Conservation (phyloP, 805 yeast species). For the Metschnikowia cerradonensis region DNA sequence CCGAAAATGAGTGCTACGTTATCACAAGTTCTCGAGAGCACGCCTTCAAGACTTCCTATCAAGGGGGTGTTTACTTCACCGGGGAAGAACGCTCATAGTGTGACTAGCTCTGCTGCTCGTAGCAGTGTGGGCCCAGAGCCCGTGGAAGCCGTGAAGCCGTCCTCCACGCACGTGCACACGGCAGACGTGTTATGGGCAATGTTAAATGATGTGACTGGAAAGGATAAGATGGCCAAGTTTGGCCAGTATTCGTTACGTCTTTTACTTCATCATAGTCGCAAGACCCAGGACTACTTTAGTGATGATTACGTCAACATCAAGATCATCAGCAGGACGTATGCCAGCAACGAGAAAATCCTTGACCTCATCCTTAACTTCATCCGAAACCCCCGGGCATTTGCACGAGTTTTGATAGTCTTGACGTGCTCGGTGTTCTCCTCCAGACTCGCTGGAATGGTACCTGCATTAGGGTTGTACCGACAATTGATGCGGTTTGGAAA, state of each 20-base stretch:
- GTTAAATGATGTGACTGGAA: slow-evolving; percentile 57
- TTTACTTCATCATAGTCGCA: slow-evolving; percentile 44
- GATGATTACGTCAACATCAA: slow-evolving; percentile 32
- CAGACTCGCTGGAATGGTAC: slow-evolving; percentile 42
- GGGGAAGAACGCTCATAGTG: background rate
- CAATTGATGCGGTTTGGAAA: slow-evolving; percentile 69
- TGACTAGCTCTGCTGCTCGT: background rate
- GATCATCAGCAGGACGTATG: slow-evolving; percentile 28
- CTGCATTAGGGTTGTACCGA: slow-evolving; percentile 53
- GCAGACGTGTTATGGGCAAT: slow-evolving; percentile 50
- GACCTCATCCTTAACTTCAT: slow-evolving; percentile 33
- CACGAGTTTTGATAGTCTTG: slow-evolving; percentile 31
- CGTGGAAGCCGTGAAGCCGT: background rate
- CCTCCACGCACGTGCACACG: slow-evolving; percentile 2
- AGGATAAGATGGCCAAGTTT: slow-evolving; percentile 66
- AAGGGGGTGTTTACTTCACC: slow-evolving; percentile 1
- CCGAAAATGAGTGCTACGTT: slow-evolving; percentile 4
- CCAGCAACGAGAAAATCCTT: slow-evolving; percentile 28
- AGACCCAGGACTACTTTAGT: slow-evolving; percentile 31
- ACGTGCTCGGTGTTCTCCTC: slow-evolving; percentile 37
- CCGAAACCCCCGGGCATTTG: slow-evolving; percentile 35
- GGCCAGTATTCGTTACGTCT: slow-evolving; percentile 57
- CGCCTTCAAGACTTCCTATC: slow-evolving; percentile 6
- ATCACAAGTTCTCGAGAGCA: slow-evolving; percentile 6
- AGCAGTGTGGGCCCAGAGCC: background rate